phyloP scores from a whole-genome alignment of 176 grass and related monocot genomes.

The Avena insularis region DNA sequence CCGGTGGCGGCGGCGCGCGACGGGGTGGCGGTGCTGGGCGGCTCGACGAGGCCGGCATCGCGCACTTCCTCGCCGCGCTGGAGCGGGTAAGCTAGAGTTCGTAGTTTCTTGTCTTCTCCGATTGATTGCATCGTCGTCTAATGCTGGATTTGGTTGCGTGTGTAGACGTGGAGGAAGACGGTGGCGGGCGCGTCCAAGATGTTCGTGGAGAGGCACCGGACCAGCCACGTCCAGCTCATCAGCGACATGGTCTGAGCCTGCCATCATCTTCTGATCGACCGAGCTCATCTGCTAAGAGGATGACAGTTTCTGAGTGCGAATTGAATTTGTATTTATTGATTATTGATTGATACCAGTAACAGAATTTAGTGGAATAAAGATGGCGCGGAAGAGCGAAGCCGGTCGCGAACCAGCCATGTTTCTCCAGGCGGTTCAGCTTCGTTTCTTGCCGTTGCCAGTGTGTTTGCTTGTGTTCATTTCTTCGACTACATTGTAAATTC shows the following conservation, averaged over 20 bases:
- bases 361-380: constrained; percentile 30
- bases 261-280: background rate
- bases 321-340: background rate
- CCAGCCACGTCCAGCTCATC: constrained; percentile 75
- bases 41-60: constrained; percentile 61
- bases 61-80: constrained; percentile 69
- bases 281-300: background rate
- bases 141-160: constrained; percentile 19
- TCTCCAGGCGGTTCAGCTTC: constrained; percentile 2
- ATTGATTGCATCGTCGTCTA: background rate
- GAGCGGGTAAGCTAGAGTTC: constrained; percentile 59
- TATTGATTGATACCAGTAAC: too few species aligned
- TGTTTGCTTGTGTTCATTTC: background rate
- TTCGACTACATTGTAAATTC: constrained; percentile 50
- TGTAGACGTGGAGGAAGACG: constrained; percentile 88
- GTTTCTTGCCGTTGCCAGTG: background rate
- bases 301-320: background rate
- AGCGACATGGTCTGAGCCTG: constrained; percentile 71
- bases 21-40: constrained; percentile 49
- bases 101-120: background rate
- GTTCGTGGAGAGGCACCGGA: constrained; percentile 85
- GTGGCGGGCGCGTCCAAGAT: constrained; percentile 87
- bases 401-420: background rate
- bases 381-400: background rate
- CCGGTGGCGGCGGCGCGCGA: background rate